Percentiles rank a stretch among this genome's conserved stretches.
Conservation (phyloP, 2,329 filamentous ascomycete genomes). For the Fusarium sp. region DNA sequence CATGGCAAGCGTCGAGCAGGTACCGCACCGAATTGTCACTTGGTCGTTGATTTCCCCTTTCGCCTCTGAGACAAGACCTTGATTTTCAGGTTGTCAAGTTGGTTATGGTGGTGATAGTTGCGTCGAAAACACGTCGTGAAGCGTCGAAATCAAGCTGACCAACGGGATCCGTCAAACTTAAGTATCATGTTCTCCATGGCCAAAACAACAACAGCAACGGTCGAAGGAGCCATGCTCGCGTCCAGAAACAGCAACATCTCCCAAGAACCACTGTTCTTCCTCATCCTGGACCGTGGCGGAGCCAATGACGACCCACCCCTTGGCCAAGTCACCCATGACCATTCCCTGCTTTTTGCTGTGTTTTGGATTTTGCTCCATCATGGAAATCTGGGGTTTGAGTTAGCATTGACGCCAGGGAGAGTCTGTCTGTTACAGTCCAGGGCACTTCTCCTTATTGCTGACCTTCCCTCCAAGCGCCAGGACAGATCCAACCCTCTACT, state of each 20-base stretch:
- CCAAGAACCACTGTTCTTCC: slow-evolving; percentile 23
- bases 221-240: slow-evolving; percentile 7
- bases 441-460: too few species aligned
- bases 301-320: slow-evolving; percentile 27
- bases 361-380: slow-evolving; percentile 25
- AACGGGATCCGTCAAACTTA: slow-evolving; percentile 21
- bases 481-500: neutral
- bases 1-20: slow-evolving; percentile 8
- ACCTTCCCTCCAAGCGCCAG: neutral
- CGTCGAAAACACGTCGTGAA: slow-evolving; percentile 2
- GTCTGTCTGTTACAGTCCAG: too few species aligned
- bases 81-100: neutral
- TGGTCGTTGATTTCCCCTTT: neutral
- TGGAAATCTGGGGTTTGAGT: slow-evolving; percentile 18
- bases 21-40: neutral
- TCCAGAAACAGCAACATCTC: neutral
- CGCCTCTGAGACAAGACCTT: neutral
- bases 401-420: neutral
- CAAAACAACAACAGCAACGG: neutral
- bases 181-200: slow-evolving; percentile 1
- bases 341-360: slow-evolving; percentile 17
- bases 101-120: neutral
- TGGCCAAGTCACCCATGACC: neutral
- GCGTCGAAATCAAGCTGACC: neutral
- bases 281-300: neutral